These are phyloP conservation scores for Aspergillus mulundensis DNA, from an alignment of 495 filamentous ascomycete species.

Conservation along the genomic window DNA sequence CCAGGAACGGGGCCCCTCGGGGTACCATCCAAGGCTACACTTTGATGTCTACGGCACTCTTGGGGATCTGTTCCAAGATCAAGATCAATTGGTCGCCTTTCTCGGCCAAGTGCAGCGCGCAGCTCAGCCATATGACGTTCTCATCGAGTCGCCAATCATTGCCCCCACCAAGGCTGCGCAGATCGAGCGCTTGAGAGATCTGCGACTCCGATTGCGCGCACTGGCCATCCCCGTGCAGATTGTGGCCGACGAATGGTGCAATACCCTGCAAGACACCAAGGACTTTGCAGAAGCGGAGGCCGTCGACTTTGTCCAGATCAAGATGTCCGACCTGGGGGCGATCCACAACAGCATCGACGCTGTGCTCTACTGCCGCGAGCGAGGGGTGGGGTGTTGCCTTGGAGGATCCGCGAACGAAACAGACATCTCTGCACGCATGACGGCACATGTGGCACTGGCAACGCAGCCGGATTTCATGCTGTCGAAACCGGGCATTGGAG, in stretches of 20 bases:
- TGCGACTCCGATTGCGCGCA: no score
- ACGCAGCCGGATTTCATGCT: constrained; percentile 10
- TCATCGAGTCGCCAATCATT: constrained; percentile 12
- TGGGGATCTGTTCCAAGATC: constrained; percentile 4
- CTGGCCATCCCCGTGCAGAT: neutral
- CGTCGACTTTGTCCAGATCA: constrained; percentile 11
- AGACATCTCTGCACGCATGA: constrained; percentile 11
- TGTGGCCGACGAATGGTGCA: constrained; percentile 16
- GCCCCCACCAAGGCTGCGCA: constrained; percentile 3
- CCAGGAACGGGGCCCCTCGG: constrained; percentile 3
- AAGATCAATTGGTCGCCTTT: neutral
- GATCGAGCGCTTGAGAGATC: neutral
- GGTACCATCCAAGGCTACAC: constrained; percentile 10
- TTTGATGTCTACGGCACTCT: constrained; percentile 15
- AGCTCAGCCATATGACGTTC: constrained; percentile 4
- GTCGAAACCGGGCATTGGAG: constrained; percentile 10
- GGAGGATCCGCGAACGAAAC: constrained; percentile 14
- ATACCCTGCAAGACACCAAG: constrained; percentile 10
- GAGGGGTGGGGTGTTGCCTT: constrained; percentile 10
- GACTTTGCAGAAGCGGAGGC: constrained; percentile 11
- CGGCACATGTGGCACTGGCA: constrained; percentile 9
- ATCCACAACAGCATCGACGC: constrained; percentile 13
- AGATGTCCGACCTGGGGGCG: constrained; percentile 7
- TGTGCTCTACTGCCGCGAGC: constrained; percentile 4
- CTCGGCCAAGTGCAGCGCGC: neutral